Conservation (phyloP, 2,329 filamentous ascomycete species). For the Colletotrichum graminicola region DNA sequence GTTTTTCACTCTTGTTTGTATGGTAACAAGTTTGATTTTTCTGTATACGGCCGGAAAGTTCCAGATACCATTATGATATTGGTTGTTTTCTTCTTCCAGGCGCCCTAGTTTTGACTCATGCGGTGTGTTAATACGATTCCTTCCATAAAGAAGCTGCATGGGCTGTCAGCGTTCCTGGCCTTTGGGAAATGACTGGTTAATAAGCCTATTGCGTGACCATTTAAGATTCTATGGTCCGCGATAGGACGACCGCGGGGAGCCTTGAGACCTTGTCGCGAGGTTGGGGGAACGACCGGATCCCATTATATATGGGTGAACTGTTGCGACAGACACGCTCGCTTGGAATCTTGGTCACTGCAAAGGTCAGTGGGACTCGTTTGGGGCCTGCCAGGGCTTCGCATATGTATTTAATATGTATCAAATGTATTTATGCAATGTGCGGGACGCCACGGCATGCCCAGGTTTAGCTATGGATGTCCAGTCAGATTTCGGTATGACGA, state of each 20-base stretch:
- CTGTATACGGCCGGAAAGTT: slow-evolving; percentile 10
- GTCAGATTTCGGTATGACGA: not conserved
- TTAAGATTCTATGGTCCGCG: not conserved
- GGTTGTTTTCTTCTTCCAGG: not conserved
- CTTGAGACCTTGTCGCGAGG: not conserved
- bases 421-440: not conserved
- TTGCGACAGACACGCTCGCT: not conserved
- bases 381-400: not conserved
- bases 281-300: not conserved
- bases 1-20: not conserved
- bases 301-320: not conserved
- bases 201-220: not conserved
- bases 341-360: not conserved
- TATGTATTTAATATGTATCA: not conserved
- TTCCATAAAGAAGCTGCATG: not conserved
- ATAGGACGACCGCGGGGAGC: not conserved
- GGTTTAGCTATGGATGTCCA: not conserved
- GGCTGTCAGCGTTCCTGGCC: not conserved
- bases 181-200: not conserved
- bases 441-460: not conserved
- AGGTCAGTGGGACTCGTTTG: not conserved
- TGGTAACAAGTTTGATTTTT: slow-evolving; percentile 7
- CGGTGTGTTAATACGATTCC: not conserved
- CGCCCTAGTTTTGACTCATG: not conserved
- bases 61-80: slow-evolving; percentile 8